These are phyloP conservation scores for Leccinum fibrillosum DNA, from an alignment of 768 basidiomycete species.

Conservation along the genomic window DNA sequence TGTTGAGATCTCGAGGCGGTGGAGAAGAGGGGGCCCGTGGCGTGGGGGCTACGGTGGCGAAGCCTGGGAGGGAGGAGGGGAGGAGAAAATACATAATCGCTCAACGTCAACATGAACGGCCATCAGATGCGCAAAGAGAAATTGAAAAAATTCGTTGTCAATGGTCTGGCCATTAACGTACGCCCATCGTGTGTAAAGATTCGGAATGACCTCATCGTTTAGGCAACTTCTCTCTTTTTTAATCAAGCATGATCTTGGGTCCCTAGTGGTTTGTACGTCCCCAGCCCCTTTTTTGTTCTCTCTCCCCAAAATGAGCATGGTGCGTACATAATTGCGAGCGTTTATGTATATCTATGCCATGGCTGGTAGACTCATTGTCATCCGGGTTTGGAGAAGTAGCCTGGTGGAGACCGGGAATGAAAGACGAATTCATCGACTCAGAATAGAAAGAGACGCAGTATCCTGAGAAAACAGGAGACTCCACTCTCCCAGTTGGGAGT, in stretches of 20 bases:
- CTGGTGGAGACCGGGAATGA: conserved; percentile 8
- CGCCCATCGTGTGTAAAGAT: conserved; percentile 13
- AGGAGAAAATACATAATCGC: conserved; percentile 1
- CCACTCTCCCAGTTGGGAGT: neutral
- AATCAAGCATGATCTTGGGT: neutral
- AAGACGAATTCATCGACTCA: neutral
- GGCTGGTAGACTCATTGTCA: neutral
- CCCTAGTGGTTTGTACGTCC: neutral
- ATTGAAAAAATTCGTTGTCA: neutral
- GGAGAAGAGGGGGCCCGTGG: neutral
- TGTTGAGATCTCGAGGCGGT: conserved; percentile 2
- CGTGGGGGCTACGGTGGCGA: neutral
- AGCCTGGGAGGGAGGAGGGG: neutral
- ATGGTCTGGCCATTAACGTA: neutral
- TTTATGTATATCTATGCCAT: neutral
- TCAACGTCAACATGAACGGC: conserved; percentile 19
- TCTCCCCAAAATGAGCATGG: neutral
- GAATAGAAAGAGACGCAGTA: neutral
- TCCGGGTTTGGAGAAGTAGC: neutral
- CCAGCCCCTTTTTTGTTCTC: neutral
- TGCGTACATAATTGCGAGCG: neutral
- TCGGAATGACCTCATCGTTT: neutral
- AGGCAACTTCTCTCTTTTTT: neutral
- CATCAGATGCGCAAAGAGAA: conserved; percentile 16
- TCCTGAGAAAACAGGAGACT: neutral